Conservation (phyloP, 257 asterid genomes). For the Paraleonurus japonicus region DNA sequence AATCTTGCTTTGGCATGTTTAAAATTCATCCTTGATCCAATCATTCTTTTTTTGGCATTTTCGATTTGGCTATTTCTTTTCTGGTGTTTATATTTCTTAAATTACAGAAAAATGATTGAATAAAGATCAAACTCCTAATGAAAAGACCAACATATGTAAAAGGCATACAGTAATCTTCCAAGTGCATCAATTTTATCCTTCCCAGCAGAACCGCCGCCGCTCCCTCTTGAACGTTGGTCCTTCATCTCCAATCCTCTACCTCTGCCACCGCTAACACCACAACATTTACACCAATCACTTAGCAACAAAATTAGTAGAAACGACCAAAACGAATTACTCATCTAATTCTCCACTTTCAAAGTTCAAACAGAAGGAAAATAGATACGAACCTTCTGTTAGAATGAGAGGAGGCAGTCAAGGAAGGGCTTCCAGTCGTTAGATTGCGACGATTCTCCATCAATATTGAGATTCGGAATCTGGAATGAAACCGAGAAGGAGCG, state of each 20-base stretch:
- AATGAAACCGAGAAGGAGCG: constrained; percentile 26
- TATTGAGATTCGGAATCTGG: constrained; percentile 19
- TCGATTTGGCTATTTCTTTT: neutral
- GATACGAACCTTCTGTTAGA: constrained; percentile 44
- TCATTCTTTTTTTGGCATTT: neutral
- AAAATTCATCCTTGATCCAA: neutral
- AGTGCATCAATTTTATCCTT: constrained; percentile 74
- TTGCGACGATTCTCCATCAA: constrained; percentile 44
- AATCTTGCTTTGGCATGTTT: neutral
- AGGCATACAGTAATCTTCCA: constrained; percentile 73
- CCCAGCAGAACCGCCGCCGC: constrained; percentile 43
- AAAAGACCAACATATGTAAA: neutral
- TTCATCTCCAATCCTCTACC: constrained; percentile 46
- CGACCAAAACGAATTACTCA: neutral
- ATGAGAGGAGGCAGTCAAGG: constrained; percentile 43
- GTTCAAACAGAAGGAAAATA: neutral
- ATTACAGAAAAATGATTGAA: neutral
- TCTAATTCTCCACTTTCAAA: neutral
- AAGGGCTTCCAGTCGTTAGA: constrained; percentile 23
- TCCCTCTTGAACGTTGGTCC: constrained; percentile 46
- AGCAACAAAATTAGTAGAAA: neutral
- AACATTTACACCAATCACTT: constrained; percentile 5
- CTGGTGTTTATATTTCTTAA: neutral
- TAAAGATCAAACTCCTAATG: neutral
- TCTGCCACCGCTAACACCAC: constrained; percentile 41